These are phyloP conservation scores for Rhodotorula taiwanensis DNA, from an alignment of 768 basidiomycete species.

Conservation along the genomic window DNA sequence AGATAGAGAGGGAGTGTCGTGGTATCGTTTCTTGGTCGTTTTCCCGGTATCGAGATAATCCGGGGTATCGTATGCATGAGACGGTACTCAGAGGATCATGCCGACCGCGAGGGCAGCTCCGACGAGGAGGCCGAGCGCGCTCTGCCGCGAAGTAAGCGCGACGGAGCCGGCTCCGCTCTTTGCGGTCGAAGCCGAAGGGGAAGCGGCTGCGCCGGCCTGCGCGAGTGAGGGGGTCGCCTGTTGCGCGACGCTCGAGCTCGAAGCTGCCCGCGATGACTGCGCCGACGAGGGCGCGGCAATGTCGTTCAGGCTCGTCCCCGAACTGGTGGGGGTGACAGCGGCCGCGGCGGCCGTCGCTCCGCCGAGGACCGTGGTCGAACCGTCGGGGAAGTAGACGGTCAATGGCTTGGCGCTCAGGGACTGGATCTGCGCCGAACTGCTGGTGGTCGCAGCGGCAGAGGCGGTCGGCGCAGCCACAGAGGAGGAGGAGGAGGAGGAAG, in stretches of 20 bases:
- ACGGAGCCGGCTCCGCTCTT: background rate
- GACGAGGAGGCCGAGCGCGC: background rate
- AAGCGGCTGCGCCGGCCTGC: background rate
- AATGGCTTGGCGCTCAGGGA: background rate
- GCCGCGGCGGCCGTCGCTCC: background rate
- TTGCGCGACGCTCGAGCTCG: background rate
- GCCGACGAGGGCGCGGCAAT: background rate
- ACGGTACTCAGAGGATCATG: background rate
- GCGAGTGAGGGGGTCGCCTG: background rate
- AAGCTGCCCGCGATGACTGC: background rate
- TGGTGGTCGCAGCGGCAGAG: background rate
- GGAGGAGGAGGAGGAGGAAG: background rate
- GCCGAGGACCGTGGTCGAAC: background rate
- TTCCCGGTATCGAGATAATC: too few species aligned
- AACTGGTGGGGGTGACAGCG: background rate
- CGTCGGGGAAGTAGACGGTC: constrained; percentile 8
- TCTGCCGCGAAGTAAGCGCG: background rate
- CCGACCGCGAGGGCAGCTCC: background rate
- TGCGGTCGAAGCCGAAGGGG: background rate
- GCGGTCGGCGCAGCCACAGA: background rate
- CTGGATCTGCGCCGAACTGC: background rate
- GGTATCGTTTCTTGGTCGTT: too few species aligned
- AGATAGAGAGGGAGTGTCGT: too few species aligned
- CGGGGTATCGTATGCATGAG: too few species aligned
- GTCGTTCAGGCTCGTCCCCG: background rate